Conservation (phyloP, 179 eudicot genomes). For the Actinidia arguta region DNA sequence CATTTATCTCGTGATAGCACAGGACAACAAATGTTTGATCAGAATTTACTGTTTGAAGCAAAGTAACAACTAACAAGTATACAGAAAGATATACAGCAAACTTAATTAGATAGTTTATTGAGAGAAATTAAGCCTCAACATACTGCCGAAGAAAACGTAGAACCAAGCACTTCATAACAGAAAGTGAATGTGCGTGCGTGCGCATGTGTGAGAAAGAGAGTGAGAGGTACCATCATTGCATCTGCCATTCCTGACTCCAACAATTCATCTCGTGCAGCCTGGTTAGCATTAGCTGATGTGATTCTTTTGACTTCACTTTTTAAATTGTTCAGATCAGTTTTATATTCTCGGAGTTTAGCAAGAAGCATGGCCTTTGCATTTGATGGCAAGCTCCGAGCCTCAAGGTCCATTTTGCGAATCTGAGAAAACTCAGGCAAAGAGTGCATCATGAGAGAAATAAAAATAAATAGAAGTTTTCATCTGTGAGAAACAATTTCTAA, state of each 20-base stretch:
- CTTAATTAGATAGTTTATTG: too few species aligned
- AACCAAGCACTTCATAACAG: too few species aligned
- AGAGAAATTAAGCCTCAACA: too few species aligned
- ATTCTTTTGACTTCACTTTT: slow-evolving; percentile 63
- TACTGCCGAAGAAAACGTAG: too few species aligned
- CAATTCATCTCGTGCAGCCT: slow-evolving; percentile 68
- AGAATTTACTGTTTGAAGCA: too few species aligned
- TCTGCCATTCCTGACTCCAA: slow-evolving; percentile 83
- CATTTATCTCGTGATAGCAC: too few species aligned
- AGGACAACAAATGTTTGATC: too few species aligned
- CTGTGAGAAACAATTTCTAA: slow-evolving; percentile 13
- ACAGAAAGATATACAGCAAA: too few species aligned
- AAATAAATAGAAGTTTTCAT: neutral
- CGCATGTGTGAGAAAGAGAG: too few species aligned
- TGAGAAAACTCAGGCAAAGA: slow-evolving; percentile 24
- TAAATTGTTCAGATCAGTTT: slow-evolving; percentile 74
- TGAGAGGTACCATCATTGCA: slow-evolving; percentile 60
- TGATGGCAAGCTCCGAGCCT: slow-evolving; percentile 75
- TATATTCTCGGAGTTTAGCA: slow-evolving; percentile 72
- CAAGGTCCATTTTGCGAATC: slow-evolving; percentile 79
- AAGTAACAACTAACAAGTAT: too few species aligned
- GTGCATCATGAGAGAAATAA: neutral
- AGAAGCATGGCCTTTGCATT: slow-evolving; percentile 72
- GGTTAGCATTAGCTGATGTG: slow-evolving; percentile 49
- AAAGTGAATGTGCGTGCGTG: too few species aligned